These are phyloP conservation scores for Jatropha curcas DNA, from an alignment of 345 rosid genomes.

Conservation along the genomic window DNA sequence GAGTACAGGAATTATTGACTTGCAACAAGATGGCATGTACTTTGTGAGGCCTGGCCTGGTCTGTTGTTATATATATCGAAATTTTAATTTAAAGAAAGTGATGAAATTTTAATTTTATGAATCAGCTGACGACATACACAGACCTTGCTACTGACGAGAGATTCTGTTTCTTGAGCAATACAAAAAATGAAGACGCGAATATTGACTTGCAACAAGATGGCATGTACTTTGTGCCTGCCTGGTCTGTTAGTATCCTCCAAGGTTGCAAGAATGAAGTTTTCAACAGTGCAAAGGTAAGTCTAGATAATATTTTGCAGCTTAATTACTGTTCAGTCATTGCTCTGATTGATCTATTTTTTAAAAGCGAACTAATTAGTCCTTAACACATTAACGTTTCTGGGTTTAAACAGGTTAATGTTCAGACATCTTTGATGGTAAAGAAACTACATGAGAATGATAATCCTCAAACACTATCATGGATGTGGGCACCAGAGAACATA, in stretches of 20 bases:
- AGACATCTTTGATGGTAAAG: slow-evolving; percentile 16
- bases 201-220: slow-evolving; percentile 17
- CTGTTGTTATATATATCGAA: too few species aligned
- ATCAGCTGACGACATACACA: slow-evolving; percentile 3
- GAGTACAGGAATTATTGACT: background rate
- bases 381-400: too few species aligned
- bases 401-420: slow-evolving; percentile 9
- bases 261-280: slow-evolving; percentile 20
- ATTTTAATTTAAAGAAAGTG: too few species aligned
- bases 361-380: too few species aligned
- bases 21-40: slow-evolving; percentile 15
- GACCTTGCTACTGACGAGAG: background rate
- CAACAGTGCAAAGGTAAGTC: slow-evolving; percentile 18
- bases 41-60: slow-evolving; percentile 26
- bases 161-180: slow-evolving; percentile 13
- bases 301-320: background rate
- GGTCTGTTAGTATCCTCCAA: slow-evolving; percentile 26
- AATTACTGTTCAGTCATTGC: too few species aligned
- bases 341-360: too few species aligned
- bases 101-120: too few species aligned
- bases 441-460: background rate
- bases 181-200: background rate
- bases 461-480: slow-evolving; percentile 3
- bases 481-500: slow-evolving; percentile 8
- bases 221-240: slow-evolving; percentile 19